Base-by-base conservation (phyloP, 176 grass and related monocot species). In the Lolium rigidum region DNA sequence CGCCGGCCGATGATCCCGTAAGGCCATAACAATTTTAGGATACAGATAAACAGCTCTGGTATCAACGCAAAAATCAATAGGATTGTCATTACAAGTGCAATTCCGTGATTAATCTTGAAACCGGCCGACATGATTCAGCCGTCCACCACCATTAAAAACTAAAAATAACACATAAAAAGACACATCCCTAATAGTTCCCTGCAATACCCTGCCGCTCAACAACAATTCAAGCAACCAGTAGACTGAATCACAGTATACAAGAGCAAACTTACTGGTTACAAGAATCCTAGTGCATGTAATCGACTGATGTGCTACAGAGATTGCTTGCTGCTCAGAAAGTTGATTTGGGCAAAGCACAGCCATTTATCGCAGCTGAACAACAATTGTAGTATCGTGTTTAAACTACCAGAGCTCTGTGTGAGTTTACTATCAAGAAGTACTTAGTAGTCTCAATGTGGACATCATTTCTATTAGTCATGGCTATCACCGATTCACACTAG, bases 181-280 rank as follows among this genome's bases (percentile, higher is more conserved):
- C 21, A 68, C 47, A n/a, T 74, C 21, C 22, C 11, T 20, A 48
- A 76, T 44, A 76, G 5, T 46, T 81, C 60, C 39, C 39, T 51
- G 25, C 78, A 67, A 37, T 18, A 66, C 5, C 38, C 22, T 62
- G 82, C 2, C 25, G 72, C 67, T 8, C 37, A 6, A 61, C 50
- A 67, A 21, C 38, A 77, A 59, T 24, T 13, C 25, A 50, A 60
- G 39, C 25, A 62, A 55, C 54, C 43, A 52, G 69, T n/a, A 80
- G 12, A 63, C 1, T 37, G 2, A 6, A 63, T 75, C 69, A 87
- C 55, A 47, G 65, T 16, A 76, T 62, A 81, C 31, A 65, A 43
- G 28, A 56, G 5, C 58, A 77, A 73, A n/a, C 70, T 82, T 77
- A 15, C 83, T 43, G 15, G 24, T 82, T 82, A 90, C 61, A 85